Base-by-base conservation (phyloP, 164 flowering plant species). In the Macadamia tetraphylla region DNA sequence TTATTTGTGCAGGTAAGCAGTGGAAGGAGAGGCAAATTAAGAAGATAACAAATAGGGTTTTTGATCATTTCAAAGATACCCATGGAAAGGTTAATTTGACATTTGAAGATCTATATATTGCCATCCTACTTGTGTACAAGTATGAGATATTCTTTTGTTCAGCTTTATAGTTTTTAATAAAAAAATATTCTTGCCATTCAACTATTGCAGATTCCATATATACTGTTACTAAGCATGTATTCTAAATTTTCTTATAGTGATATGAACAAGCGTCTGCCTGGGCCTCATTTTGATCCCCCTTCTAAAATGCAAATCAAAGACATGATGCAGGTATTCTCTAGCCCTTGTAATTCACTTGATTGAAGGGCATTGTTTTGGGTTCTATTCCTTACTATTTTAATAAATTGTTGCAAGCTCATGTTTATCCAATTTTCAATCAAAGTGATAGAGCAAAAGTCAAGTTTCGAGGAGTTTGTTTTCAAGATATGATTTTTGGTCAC, bases 201-300 rank as follows among this genome's bases (percentile, higher is more conserved):
- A 17, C 42, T 13, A 12, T 30, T 6, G 60, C 2, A 11, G 44
- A 1, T 67, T 15, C 52, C 59, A 53, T 17, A 35, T 42, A 58
- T 23, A 13, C 29, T 67, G 2, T 32, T 55, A 46, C 46, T 29
- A 64, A 31, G 43, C 18, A 65, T 29, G 1, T 9, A 1, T 18
- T 51, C 17, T 60, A 14, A 46, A 69, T 64, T 63, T 74, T 43
- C 63, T 76, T 74, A 23, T 74, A 93, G 98, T 82, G 98, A 88
- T 69, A 78, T 93, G 29, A 93, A 93, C 71, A 93, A 93, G 86
- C 84, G 74, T 67, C 77, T 93, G 70, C 96, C 97, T 62, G 97
- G 98, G 23, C 94, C 94, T 17, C 98, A 93, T 79, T 80, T 87
- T 80, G 97, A 93, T 74, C 98, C 98, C 12, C 97, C 98, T 10